Conservation (phyloP, 148 eudicot species). For the Tetragonia tetragonoides region DNA sequence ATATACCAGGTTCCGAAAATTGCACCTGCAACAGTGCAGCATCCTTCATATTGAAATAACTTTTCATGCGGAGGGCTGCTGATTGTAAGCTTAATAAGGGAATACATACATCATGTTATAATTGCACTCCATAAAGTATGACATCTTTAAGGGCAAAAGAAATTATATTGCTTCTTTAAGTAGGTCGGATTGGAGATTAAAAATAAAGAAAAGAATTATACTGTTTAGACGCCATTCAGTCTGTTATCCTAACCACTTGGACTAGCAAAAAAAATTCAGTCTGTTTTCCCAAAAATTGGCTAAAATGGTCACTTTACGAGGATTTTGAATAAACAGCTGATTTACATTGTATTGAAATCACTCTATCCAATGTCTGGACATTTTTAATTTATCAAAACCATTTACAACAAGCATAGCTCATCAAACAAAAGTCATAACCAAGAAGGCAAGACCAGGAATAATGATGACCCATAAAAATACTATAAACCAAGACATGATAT, state of each 20-base stretch:
- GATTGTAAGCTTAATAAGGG: background rate
- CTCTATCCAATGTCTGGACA: background rate
- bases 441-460: background rate
- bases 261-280: no score
- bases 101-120: background rate
- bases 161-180: background rate
- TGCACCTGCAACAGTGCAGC: constrained; percentile 44
- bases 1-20: constrained; percentile 52
- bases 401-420: background rate
- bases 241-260: no score
- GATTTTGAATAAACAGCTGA: background rate
- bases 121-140: background rate
- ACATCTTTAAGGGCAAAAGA: background rate
- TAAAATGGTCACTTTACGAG: background rate
- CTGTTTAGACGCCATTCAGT: no score
- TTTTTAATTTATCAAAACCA: background rate
- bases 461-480: background rate
- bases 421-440: background rate
- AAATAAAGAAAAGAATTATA: no score
- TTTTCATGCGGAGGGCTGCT: background rate
- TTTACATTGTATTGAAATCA: background rate
- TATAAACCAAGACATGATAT: background rate
- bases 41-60: background rate
- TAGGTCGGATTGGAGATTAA: no score
- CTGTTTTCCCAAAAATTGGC: background rate